A percentile compares a stretch with the other conserved stretches of the same genome.
Evolutionary conservation across 495 filamentous ascomycete genomes (phyloP).

Genomic region (Penicilliopsis zonata): DNA sequence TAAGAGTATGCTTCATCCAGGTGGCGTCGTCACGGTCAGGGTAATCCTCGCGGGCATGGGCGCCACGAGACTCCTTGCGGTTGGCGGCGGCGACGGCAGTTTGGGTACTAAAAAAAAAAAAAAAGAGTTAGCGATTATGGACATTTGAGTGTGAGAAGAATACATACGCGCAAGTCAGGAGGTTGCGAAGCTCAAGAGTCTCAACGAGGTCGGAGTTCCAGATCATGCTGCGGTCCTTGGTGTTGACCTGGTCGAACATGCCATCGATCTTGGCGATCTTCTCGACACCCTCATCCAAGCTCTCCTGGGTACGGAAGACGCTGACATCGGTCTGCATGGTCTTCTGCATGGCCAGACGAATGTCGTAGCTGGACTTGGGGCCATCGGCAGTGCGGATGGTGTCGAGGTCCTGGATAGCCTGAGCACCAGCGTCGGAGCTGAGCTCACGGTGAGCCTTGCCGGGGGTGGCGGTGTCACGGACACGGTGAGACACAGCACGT

Average conservation of each 20-base stretch:
- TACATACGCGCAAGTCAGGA: constrained; percentile 87
- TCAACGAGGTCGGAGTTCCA: constrained; percentile 98
- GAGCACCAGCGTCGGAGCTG: constrained; percentile 71
- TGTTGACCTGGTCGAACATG: constrained; percentile 69
- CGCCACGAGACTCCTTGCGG: constrained; percentile 88
- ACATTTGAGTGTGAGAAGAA: constrained; percentile 1
- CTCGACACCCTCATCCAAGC: constrained; percentile 71
- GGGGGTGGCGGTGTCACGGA: constrained; percentile 79
- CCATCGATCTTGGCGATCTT: constrained; percentile 73
- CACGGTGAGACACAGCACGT: constrained; percentile 88
- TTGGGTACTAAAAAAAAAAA: constrained; percentile 44
- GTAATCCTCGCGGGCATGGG: constrained; percentile 91
- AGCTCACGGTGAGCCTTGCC: constrained; percentile 65
- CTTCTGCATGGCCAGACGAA: constrained; percentile 92
- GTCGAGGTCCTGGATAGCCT: constrained; percentile 79
- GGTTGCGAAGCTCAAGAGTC: constrained; percentile 84
- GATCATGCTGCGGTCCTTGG: constrained; percentile 98
- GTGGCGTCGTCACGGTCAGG: constrained; percentile 84
- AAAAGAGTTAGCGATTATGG: constrained; percentile 2
- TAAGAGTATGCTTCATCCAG: constrained; percentile 98
- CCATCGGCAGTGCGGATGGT: constrained; percentile 70
- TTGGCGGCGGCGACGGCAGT: constrained; percentile 77
- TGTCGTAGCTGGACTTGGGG: constrained; percentile 73
- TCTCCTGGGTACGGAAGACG: constrained; percentile 93
- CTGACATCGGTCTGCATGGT: constrained; percentile 94